Percentiles rank a stretch among this genome's conserved stretches.
Conservation (phyloP, 345 rosid genomes). For the Eutrema yunnanense region DNA sequence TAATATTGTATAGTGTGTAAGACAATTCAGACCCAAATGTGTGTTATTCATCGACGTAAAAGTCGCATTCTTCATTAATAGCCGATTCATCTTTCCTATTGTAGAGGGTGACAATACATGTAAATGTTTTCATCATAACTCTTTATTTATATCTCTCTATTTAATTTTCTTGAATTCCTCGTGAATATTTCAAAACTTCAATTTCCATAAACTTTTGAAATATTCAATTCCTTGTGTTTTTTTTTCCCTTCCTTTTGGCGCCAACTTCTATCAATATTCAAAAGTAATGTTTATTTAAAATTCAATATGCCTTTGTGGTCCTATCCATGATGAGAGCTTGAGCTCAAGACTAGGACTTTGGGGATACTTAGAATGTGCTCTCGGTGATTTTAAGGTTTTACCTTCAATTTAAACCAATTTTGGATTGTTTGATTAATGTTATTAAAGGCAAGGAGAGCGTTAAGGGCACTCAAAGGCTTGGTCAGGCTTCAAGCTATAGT, state of each 20-base stretch:
- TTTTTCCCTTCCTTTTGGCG: neutral
- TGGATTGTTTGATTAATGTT: neutral
- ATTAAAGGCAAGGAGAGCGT: conserved; percentile 74
- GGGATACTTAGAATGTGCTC: neutral
- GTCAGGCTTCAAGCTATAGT: conserved; percentile 95
- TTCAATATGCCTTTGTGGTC: conserved; percentile 25
- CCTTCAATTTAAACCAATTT: neutral
- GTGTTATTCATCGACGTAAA: neutral
- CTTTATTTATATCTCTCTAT: neutral
- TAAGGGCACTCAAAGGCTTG: conserved; percentile 87
- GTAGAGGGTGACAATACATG: conserved; percentile 13
- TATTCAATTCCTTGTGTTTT: neutral
- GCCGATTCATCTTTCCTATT: conserved; percentile 13
- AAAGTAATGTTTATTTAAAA: conserved; percentile 2
- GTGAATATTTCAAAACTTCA: conserved; percentile 3
- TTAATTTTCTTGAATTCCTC: neutral
- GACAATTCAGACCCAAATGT: conserved; percentile 18
- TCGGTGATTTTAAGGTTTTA: neutral
- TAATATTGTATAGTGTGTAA: neutral
- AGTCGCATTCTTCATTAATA: conserved; percentile 25
- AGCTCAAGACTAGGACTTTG: neutral
- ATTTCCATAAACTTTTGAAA: neutral
- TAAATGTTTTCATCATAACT: conserved; percentile 1
- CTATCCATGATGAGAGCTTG: conserved; percentile 10
- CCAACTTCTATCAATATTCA: conserved; percentile 6